Conservation (phyloP, 208 protist genomes). For the Phytomonas francai region DNA sequence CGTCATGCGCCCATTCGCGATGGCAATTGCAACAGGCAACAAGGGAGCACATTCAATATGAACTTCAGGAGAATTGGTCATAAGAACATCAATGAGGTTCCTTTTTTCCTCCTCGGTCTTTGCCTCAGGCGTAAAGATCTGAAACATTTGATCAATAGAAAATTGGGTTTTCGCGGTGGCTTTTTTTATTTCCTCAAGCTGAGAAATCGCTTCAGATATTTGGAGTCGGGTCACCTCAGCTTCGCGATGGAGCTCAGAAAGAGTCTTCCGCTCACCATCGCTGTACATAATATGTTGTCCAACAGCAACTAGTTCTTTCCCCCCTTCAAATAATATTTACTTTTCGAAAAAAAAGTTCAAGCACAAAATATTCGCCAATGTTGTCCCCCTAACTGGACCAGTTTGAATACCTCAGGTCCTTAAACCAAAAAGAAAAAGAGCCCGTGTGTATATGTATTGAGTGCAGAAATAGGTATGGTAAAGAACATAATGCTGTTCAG, state of each 20-base stretch:
- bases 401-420: not conserved
- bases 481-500: not conserved
- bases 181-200: slow-evolving; percentile 60
- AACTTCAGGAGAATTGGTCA: slow-evolving; percentile 52
- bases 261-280: slow-evolving; percentile 76
- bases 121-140: slow-evolving; percentile 67
- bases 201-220: slow-evolving; percentile 57
- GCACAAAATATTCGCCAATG: not conserved
- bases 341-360: not conserved
- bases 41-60: slow-evolving; percentile 58
- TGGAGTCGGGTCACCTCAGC: slow-evolving; percentile 46
- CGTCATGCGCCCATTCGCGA: slow-evolving; percentile 69
- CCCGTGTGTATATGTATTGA: not conserved
- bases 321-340: not conserved
- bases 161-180: slow-evolving; percentile 54
- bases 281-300: slow-evolving; percentile 53
- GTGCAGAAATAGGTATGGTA: not conserved
- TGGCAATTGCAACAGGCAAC: slow-evolving; percentile 56
- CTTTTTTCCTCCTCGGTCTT: slow-evolving; percentile 56
- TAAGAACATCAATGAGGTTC: slow-evolving; percentile 51
- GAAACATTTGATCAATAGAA: slow-evolving; percentile 69
- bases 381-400: not conserved
- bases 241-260: slow-evolving; percentile 77
- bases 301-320: not conserved
- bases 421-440: slow-evolving; percentile 2